These are phyloP conservation scores for Perilla frutescens DNA, from an alignment of 257 asterid genomes.

Conservation along the genomic window DNA sequence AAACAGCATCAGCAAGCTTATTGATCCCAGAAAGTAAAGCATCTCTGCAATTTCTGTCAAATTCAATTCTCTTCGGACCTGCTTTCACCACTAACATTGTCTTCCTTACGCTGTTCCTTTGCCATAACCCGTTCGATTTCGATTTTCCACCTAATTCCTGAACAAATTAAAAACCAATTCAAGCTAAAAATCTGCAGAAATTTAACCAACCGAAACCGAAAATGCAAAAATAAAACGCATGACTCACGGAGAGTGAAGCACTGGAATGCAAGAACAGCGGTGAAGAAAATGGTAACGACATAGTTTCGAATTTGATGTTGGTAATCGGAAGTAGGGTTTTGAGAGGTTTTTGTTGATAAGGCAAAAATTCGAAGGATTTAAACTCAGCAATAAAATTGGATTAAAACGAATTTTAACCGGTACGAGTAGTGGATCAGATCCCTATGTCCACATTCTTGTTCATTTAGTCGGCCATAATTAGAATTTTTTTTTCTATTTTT, in stretches of 20 bases:
- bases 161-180: slow-evolving; percentile 25
- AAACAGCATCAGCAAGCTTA: slow-evolving; percentile 96
- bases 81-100: slow-evolving; percentile 61
- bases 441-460: too few species aligned
- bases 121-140: slow-evolving; percentile 44
- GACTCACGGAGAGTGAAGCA: slow-evolving; percentile 51
- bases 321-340: slow-evolving; percentile 41
- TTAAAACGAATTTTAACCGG: too few species aligned
- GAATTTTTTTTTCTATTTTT: too few species aligned
- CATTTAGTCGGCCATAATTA: too few species aligned
- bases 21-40: slow-evolving; percentile 83
- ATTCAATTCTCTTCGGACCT: slow-evolving; percentile 81
- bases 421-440: too few species aligned
- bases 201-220: neutral
- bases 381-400: too few species aligned
- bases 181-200: slow-evolving; percentile 17
- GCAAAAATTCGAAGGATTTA: neutral
- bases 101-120: slow-evolving; percentile 38
- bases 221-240: neutral
- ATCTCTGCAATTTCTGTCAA: slow-evolving; percentile 74
- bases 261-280: slow-evolving; percentile 36
- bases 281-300: slow-evolving; percentile 51
- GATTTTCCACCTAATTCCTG: slow-evolving; percentile 53
- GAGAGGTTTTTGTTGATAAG: slow-evolving; percentile 33
- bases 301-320: slow-evolving; percentile 19